Base-by-base conservation (phyloP, 225 moss, liverwort and hornwort genomes). In the Marchantia paleacea region DNA sequence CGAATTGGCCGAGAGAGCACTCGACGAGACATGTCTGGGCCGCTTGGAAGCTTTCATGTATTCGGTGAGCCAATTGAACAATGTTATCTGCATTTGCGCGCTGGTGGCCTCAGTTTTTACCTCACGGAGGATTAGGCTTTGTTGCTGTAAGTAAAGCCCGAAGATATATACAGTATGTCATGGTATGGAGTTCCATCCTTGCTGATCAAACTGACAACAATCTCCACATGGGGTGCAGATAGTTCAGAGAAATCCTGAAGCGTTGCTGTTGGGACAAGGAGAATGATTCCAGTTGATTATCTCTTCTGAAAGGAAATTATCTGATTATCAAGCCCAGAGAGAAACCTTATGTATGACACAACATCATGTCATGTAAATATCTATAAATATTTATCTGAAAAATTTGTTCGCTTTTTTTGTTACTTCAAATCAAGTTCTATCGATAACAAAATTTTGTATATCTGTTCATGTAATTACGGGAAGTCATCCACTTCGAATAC, bases 1-100 rank as follows among this genome's bases (percentile, higher is more conserved):
- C 62, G 92, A 93, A 48, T 83, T 96, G 76, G 96, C 96, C 60
- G 96, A 96, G 89, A 89, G 96, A 87, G 91, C 94, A 13, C 76
- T 89, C 50, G 90, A 91, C 70, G 87, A 64, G 71, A 60, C 68
- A 22, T 92, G 91, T 28, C 89, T 86, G 85, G 70, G 10, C 25
- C 85, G 92, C 55, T 65, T 93, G 74, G 90, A 92, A 50, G 76
- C 31, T 30, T 93, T 92, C 69, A 90, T 94, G 81, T 73, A 80
- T 57, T 90, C 90, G 76, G 96, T 92, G 82, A 78, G 67, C 50
- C 51, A 75, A 10, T 0, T 29, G 54, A 75, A 0, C 39, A 20
- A 30, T 18, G 39, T 8, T 2, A 58, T 11, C 10, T 4, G 55
- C 3, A n/a, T 14, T 7, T 57, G 29, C 7, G 0, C 26, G 24